Percentiles rank a stretch among this genome's conserved stretches.
These are phyloP conservation scores for Skeletonema marinoi DNA, from an alignment of 108 stramenopile genomes.

Conservation along the genomic window DNA sequence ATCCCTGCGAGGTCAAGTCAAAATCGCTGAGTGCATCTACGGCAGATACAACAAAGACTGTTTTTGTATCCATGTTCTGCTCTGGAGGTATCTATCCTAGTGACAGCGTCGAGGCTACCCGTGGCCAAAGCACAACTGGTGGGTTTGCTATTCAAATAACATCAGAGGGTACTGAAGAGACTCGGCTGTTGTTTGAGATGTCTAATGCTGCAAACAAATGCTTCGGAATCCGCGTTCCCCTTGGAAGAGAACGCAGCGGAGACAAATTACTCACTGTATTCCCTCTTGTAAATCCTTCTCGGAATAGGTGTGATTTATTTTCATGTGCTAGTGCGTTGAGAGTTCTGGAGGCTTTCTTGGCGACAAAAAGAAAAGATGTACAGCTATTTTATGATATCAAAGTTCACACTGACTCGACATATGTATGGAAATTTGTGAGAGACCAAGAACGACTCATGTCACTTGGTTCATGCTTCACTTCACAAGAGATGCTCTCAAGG, in stretches of 20 bases:
- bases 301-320: constrained; percentile 53
- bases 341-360: constrained; percentile 35
- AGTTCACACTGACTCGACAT: constrained; percentile 56
- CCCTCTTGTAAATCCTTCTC: constrained; percentile 48
- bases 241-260: constrained; percentile 2
- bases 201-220: constrained; percentile 20
- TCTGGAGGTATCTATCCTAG: constrained; percentile 45
- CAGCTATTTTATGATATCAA: constrained; percentile 29
- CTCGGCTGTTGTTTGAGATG: constrained; percentile 12
- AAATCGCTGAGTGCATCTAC: not conserved
- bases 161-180: constrained; percentile 10
- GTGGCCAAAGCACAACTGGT: constrained; percentile 43
- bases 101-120: constrained; percentile 23
- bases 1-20: not conserved
- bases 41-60: not conserved
- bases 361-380: constrained; percentile 3
- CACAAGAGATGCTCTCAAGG: constrained; percentile 39
- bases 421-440: constrained; percentile 46
- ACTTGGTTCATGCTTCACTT: constrained; percentile 30
- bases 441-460: constrained; percentile 29
- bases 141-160: constrained; percentile 46
- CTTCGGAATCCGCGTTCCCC: constrained; percentile 29
- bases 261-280: constrained; percentile 30
- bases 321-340: constrained; percentile 48
- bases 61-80: constrained; percentile 32